Base-by-base conservation (phyloP, 202 grass and related monocot genomes). In the Thinopyrum obtusiflorum region DNA sequence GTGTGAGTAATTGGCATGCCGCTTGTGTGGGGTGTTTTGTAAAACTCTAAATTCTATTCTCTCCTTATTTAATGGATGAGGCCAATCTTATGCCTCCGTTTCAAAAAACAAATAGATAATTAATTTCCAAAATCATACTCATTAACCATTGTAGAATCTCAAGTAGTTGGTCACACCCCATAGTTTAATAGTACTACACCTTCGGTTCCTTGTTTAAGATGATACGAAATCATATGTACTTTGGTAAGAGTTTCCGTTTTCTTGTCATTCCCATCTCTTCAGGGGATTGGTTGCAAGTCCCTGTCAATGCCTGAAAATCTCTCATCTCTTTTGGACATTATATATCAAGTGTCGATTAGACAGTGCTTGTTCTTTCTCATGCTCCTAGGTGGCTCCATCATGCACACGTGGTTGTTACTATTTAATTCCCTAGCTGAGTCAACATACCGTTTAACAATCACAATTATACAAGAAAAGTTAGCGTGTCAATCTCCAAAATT, bases 231-330 rank as follows among this genome's bases (percentile, higher is more conserved):
- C 78, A 82, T 73, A 77, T 78, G 86, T 82, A 82, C 57, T 88
- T 88, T 85, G 65, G 65, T 71, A 72, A 61, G 42, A 77, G 73
- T 77, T 77, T 85, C 85, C 78, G 78, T 85, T 88, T 91, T 82
- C 89, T 82, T 91, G 82, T 85, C 15, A 85, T 78, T 78, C 78
- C 65, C 26, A 23, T 66, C 66, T 73, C 78, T 46, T 82, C 10
- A 17, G 47, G 64, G 39, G 77, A 85, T 88, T 85, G 82, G 82
- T 81, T 78, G 65, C 37, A 74, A 61, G 66, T 88, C 86, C 32
- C 24, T 78, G 1, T 88, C 86, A 61, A 11, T 49, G 44, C 9
- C 33, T 68, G 61, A 78, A 80, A 87, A 85, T 20, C 33, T 60
- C 36, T 37, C 44, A 36, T 46, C 63, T 18, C 82, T 82, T 91